These are phyloP conservation scores for Myxozyma vanderwaltii DNA, from an alignment of 805 yeast genomes.

Conservation along the genomic window DNA sequence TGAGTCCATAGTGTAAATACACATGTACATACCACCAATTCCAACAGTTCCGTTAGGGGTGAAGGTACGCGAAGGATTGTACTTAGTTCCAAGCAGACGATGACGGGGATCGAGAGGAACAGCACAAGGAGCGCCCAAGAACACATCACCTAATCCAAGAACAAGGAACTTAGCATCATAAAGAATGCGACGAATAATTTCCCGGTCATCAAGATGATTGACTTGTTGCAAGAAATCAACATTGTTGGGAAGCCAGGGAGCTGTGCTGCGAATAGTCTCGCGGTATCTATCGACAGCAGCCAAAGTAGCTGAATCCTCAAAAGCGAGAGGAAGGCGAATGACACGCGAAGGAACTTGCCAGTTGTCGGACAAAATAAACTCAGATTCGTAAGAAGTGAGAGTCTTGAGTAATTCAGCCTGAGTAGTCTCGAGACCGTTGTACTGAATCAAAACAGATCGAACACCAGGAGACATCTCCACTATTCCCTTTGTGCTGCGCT, in stretches of 20 bases:
- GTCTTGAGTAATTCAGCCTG: slow-evolving; percentile 66
- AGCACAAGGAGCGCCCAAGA: slow-evolving; percentile 97
- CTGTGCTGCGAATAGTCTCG: slow-evolving; percentile 89
- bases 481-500: slow-evolving; percentile 70
- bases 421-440: slow-evolving; percentile 59
- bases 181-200: slow-evolving; percentile 77
- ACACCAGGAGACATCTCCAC: slow-evolving; percentile 98
- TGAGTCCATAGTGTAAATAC: slow-evolving; percentile 95
- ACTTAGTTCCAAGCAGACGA: slow-evolving; percentile 86
- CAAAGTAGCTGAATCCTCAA: slow-evolving; percentile 86
- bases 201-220: slow-evolving; percentile 70
- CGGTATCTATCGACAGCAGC: slow-evolving; percentile 88
- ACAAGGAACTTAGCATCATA: slow-evolving; percentile 90
- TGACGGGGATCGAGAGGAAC: slow-evolving; percentile 97
- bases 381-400: slow-evolving; percentile 73
- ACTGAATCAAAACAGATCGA: slow-evolving; percentile 88
- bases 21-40: slow-evolving; percentile 98
- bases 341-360: slow-evolving; percentile 88
- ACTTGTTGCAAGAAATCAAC: slow-evolving; percentile 92
- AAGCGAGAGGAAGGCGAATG: slow-evolving; percentile 90
- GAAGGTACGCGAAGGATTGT: slow-evolving; percentile 93
- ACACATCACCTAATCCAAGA: slow-evolving; percentile 94
- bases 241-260: slow-evolving; percentile 98
- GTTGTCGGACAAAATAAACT: slow-evolving; percentile 68
- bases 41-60: slow-evolving; percentile 98